Base-by-base conservation (phyloP, 306 rosid species). In the Dryas octopetala region DNA sequence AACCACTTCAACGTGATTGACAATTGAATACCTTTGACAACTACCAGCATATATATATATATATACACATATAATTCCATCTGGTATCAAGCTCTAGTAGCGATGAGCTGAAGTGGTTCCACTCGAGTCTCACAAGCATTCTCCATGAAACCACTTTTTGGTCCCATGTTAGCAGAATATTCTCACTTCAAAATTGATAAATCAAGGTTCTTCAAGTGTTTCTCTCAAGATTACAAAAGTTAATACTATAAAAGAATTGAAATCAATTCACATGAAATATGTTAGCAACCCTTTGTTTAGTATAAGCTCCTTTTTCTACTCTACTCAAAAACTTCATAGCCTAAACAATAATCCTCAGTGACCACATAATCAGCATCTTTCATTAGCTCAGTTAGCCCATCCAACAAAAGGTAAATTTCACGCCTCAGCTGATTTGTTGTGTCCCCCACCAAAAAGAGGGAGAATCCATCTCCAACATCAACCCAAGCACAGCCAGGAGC, bases 401-500 rank as follows among this genome's bases (percentile, higher is more conserved):
- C 89, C 87, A 91, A 62, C 86, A 94, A 16, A 44, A 72, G 41
- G 76, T 87, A 86, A 48, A 90, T 82, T 74, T 83, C 84, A 41
- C 6, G 19, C 4, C 88, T 77, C 68, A 48, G 86, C 66, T 85
- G 84, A 76, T 87, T 90, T 59, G 95, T 80, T 38, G 88, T 78
- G 87, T 89, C 93, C 50, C 89, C 89, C 9, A 85, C 96, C 81
- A 73, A n/a, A 77, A 90, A 95, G 53, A 89, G 81, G 41, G 74
- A 75, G 74, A 91, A 81, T 76, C 82, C 88, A 46, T 77, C 79
- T 44, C 97, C 98, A 78, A 74, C 78, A 23, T 89, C 88, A 63
- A 90, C 88, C 96, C 93, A 89, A 70, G 96, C 85, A 81, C 86
- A 83, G 45, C 96, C 96, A 71, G 96, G 97, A 76, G 81, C 76